Base-by-base conservation (phyloP, 208 protist genomes). In the Trypanosoma conorhini region DNA sequence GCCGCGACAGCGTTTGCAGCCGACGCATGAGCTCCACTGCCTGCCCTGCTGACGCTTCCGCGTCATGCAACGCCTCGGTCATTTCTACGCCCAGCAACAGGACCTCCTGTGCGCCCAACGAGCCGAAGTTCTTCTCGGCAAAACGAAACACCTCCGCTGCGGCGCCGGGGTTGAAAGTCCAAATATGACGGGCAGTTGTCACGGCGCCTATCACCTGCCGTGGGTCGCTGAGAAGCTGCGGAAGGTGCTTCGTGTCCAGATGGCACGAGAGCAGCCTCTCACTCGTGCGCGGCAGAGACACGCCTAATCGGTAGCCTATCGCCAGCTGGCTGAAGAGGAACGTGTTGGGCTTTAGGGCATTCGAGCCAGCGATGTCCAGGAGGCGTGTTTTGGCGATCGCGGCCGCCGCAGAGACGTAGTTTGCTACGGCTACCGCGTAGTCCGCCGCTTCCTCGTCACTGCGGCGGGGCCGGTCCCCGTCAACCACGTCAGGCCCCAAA, bases 301-400 rank as follows among this genome's bases (percentile, higher is more conserved):
- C 75, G 15, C 70, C 60, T 22, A 84, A 70, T 24, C 68, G 72
- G 21, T 80, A 50, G 13, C 78, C 80, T 19, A 75, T 67, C 30
- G 76, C 79, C 63, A 90, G 33, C 59, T 90, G 85, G 15, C 70
- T 66, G 67, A 84, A 82, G 13, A 92, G 64, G 65, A 92, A 92
- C 5, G 77, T 89, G 63, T 92, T 92, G 21, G 60, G 56, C 8
- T 74, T 76, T 55, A 92, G 67, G 12, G 50, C 63, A 9, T 74
- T 46, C 0, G 58, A 65, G 22, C 42, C n/a, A 19, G 83, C 75
- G 28, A 91, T 87, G 65, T 85, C 73, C 8, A 59, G 10, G 31
- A 91, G 54, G 13, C 81, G 75, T 33, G 65, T 52, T 4, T 52
- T 59, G 31, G 82, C 67, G 8, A 70, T 73, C 12, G 51, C 38